These are phyloP conservation scores for Backusella liffmaniae DNA, from an alignment of 192 early-diverging fungal species.

Conservation along the genomic window DNA sequence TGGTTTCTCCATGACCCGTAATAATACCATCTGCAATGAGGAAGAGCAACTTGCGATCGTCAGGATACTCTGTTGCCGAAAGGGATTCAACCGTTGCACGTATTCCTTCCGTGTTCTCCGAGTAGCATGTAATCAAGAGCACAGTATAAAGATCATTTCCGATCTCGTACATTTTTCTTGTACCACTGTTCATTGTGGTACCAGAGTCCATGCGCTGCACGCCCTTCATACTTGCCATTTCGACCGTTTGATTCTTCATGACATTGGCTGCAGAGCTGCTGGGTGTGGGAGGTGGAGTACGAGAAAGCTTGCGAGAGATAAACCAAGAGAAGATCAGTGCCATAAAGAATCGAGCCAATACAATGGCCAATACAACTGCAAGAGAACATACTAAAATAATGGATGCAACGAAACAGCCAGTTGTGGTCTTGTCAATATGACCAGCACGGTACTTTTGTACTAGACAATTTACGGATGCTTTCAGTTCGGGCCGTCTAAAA, in stretches of 20 bases:
- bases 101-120: conserved; percentile 82
- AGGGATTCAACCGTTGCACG: conserved; percentile 86
- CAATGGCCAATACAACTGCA: conserved; percentile 60
- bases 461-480: conserved; percentile 53
- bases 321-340: conserved; percentile 78
- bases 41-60: conserved; percentile 82
- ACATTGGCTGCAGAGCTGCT: background rate
- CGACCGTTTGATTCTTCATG: background rate
- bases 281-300: conserved; percentile 27
- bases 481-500: conserved; percentile 56
- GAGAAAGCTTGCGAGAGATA: conserved; percentile 54
- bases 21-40: conserved; percentile 93
- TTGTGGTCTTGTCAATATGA: conserved; percentile 70
- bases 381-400: conserved; percentile 60
- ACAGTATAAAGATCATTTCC: conserved; percentile 75
- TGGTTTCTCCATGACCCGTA: conserved; percentile 77
- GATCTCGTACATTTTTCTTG: conserved; percentile 28
- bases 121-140: conserved; percentile 91
- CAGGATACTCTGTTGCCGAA: conserved; percentile 79
- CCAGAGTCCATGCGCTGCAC: conserved; percentile 6
- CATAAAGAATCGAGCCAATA: conserved; percentile 68
- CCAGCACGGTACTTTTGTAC: conserved; percentile 65
- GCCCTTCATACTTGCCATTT: conserved; percentile 13
- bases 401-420: conserved; percentile 70
- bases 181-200: background rate